Base-by-base conservation (phyloP, 176 grass and related monocot genomes). In the sorghum (Sorghum bicolor) region DNA sequence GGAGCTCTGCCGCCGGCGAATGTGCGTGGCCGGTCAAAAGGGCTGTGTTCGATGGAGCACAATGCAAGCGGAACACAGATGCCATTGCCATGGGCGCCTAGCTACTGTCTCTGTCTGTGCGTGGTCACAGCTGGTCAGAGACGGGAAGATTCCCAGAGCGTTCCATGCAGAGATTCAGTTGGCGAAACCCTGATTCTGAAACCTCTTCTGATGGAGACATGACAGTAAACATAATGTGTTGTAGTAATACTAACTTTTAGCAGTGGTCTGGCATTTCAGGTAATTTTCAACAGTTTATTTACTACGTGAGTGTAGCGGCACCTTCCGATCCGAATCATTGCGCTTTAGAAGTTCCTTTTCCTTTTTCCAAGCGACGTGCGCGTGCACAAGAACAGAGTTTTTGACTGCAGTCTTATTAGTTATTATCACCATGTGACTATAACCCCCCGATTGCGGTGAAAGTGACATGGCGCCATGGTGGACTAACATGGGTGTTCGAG, bases 21-120 rank as follows among this genome's bases (percentile, higher is more conserved):
- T 62, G 75, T 87, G 80, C 74, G 73, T 80, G 61, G 75, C 48
- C 22, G 80, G 80, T 80, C 85, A 84, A 91, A 90, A 87, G 80
- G 47, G 45, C 47, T 50, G 17, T 6, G 45, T 52, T 90, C 39
- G 32, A 75, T 37, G 78, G 83, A 66, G 83, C 64, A 82, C 64
- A 64, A 81, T 71, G 64, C 69, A 80, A 74, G 45, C 19, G 22
- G 26, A 74, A 75, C 22, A 64, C 70, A 6, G 68, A 43, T 32
- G 39, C 70, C 69, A 45, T 45, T 55, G 52, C 53, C 53, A 58
- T 58, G n/a, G 34, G 63, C 31, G 24, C 77, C 77, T 24, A 58
- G 53, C 53, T 58, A 58, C 53, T 4, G 20, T 53, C 50, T 9
- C 2, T 58, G 45, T 44, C 45, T 32, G 38, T 72, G 52, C 1